Base-by-base conservation (phyloP, 169 alveolate genomes). In the Plasmodium gaboni region DNA sequence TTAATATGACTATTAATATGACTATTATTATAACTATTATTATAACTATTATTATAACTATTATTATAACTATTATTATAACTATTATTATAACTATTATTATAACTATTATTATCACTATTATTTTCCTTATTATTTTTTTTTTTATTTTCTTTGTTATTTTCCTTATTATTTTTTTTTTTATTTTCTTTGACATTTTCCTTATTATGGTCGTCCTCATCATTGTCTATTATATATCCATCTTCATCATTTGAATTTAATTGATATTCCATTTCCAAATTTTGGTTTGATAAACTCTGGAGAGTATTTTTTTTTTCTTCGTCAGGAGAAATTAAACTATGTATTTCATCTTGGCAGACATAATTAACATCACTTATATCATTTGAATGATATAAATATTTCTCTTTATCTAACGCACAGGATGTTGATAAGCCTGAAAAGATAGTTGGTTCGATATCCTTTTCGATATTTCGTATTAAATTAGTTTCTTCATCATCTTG, bases 231-330 rank as follows among this genome's bases (percentile, higher is more conserved):
- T 17, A 17, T 22, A 17, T 15, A 38, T 5, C 7, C 10, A 17
- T 55, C 13, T 1, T 55, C 64, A 17, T 2, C 22, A 55, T 55
- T 55, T 1, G 22, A 55, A n/a, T 12, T 55, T 55, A 55, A 17
- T 15, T 55, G n/a, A 55, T 64, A 13, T 1, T 8, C 60, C 1
- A 13, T 44, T 68, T 68, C 46, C 9, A 15, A 10, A 68, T 44
- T 9, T 6, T 42, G 28, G 26, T 68, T 68, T 15, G 64, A 44
- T 70, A 70, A 70, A 70, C 80, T 70, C 24, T 48, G 26, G 17
- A 70, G 64, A 13, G 65, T 70, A 24, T 26, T 22, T 70, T 28
- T 70, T 26, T 70, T 70, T 70, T 70, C 26, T 50, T 46, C 80
- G 9, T 50, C 26, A 2, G 80, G 64, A 9, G 28, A 70, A 48